phyloP scores from a whole-genome alignment of 768 basidiomycete species.

The Nevesoporus exiguus region DNA sequence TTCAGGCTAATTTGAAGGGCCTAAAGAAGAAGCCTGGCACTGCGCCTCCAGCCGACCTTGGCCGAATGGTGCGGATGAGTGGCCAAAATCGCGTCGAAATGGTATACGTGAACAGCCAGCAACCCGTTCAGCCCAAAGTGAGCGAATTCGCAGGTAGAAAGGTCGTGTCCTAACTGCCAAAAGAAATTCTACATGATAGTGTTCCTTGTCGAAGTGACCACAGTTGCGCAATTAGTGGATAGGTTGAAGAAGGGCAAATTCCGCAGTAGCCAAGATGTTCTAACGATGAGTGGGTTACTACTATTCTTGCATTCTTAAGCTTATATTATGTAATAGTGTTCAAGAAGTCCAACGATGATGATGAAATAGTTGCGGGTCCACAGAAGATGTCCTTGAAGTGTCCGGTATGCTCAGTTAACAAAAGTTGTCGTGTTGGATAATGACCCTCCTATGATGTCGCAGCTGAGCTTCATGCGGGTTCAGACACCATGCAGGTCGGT shows the following conservation, averaged over 20 bases:
- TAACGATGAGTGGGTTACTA: constrained; percentile 57
- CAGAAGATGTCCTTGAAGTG: constrained; percentile 92
- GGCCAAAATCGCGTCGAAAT: constrained; percentile 73
- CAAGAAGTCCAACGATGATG: constrained; percentile 62
- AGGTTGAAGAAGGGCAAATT: constrained; percentile 67
- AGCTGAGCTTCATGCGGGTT: constrained; percentile 88
- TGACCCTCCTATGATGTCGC: constrained; percentile 4
- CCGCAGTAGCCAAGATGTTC: constrained; percentile 58
- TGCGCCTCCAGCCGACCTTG: constrained; percentile 81
- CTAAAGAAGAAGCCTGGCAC: constrained; percentile 95
- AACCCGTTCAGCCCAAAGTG: constrained; percentile 72
- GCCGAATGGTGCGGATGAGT: constrained; percentile 37
- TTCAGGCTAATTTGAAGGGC: constrained; percentile 80
- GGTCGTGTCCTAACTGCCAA: constrained; percentile 40
- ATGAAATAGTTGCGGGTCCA: constrained; percentile 88
- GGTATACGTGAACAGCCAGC: constrained; percentile 87
- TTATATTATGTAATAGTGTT: constrained; percentile 45
- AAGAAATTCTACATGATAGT: constrained; percentile 90
- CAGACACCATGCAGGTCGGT: constrained; percentile 79
- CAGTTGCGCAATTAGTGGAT: constrained; percentile 66
- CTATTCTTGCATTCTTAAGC: neutral
- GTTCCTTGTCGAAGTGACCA: constrained; percentile 77
- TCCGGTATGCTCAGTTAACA: constrained; percentile 57
- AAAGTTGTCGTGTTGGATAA: neutral
- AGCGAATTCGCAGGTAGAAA: constrained; percentile 11